These are phyloP conservation scores for Eucommia ulmoides DNA, from an alignment of 257 asterid genomes.

Conservation along the genomic window DNA sequence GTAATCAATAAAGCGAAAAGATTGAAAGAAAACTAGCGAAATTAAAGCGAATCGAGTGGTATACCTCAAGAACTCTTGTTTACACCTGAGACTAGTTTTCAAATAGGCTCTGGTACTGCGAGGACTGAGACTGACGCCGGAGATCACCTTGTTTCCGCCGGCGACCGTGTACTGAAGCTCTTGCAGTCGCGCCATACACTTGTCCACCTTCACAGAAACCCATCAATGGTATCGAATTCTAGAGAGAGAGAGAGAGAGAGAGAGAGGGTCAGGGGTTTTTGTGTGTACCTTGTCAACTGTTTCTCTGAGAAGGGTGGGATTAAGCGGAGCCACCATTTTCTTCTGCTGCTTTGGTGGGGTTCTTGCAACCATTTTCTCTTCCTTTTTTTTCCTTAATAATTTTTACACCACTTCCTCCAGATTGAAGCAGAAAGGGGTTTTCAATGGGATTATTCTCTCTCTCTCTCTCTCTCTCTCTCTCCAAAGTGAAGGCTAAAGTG, in stretches of 20 bases:
- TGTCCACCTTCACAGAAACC: conserved; percentile 51
- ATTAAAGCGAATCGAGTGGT: no score
- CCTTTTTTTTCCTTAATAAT: no score
- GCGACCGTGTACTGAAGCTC: conserved; percentile 77
- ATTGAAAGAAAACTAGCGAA: no score
- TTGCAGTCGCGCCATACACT: conserved; percentile 80
- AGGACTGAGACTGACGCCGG: conserved; percentile 60
- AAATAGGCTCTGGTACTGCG: conserved; percentile 42
- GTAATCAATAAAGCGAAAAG: no score
- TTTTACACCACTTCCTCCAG: not conserved
- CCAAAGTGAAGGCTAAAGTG: conserved; percentile 7
- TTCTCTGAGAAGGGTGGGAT: conserved; percentile 60
- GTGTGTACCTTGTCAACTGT: conserved; percentile 50
- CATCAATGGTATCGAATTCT: not conserved
- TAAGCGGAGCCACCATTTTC: conserved; percentile 32
- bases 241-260: not conserved
- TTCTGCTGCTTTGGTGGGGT: conserved; percentile 48
- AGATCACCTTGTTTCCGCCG: conserved; percentile 39
- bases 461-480: conserved; percentile 13
- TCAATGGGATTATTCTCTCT: conserved; percentile 2
- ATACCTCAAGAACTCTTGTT: conserved; percentile 27
- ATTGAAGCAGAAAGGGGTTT: not conserved
- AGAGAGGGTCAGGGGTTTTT: not conserved
- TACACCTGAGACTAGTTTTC: conserved; percentile 44
- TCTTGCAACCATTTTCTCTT: conserved; percentile 70